These are phyloP conservation scores for Cadophora malorum DNA, from an alignment of 2,329 filamentous ascomycete genomes.

Conservation along the genomic window DNA sequence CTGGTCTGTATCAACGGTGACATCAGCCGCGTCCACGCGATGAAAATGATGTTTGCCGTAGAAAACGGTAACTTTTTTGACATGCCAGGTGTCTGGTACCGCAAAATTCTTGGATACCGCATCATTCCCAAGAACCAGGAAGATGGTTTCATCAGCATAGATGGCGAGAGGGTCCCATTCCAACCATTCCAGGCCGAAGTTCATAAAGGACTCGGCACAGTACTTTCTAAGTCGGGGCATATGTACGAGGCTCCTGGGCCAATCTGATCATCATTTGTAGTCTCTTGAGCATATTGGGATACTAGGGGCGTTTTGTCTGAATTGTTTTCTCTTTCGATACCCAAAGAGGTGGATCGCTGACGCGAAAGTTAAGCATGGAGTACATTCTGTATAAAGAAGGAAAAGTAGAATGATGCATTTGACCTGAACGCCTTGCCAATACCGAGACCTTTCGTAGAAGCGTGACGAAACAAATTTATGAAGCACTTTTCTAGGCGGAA, in stretches of 20 bases:
- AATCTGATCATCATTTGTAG: constrained; percentile 23
- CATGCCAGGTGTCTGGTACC: constrained; percentile 76
- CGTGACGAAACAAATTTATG: not conserved
- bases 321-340: constrained; percentile 35
- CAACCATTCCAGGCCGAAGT: constrained; percentile 91
- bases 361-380: constrained; percentile 18
- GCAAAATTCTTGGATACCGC: constrained; percentile 86
- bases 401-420: constrained; percentile 30
- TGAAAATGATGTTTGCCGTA: constrained; percentile 74
- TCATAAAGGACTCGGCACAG: constrained; percentile 80
- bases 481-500: not conserved
- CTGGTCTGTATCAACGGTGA: constrained; percentile 81
- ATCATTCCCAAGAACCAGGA: constrained; percentile 76
- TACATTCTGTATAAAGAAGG: constrained; percentile 30
- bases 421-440: constrained; percentile 37
- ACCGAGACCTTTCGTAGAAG: constrained; percentile 21
- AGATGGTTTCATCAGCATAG: constrained; percentile 89
- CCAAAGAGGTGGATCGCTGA: constrained; percentile 34
- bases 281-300: constrained; percentile 16
- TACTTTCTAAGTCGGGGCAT: constrained; percentile 77
- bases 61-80: constrained; percentile 78
- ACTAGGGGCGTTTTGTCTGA: constrained; percentile 24
- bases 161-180: constrained; percentile 88
- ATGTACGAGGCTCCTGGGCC: constrained; percentile 70
- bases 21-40: constrained; percentile 67